Percentiles rank a stretch among this genome's conserved stretches.
These are phyloP conservation scores for Miscanthus lutarioriparius DNA, from an alignment of 176 grass and related monocot species.

Conservation along the genomic window DNA sequence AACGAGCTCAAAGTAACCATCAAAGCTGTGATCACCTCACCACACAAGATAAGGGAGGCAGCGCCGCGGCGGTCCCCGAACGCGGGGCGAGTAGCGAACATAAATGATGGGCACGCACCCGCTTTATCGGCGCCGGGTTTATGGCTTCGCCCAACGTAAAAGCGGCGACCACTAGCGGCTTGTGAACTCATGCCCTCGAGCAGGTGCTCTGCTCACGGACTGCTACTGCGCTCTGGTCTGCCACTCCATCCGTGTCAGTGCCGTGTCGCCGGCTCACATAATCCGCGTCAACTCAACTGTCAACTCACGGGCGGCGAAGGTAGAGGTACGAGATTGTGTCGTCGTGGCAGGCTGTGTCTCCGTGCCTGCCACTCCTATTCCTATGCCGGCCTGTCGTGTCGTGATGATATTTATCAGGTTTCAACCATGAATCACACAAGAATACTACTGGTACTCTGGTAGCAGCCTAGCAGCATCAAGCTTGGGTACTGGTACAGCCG, in stretches of 20 bases:
- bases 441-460: too few species aligned
- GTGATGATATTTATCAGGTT: not conserved
- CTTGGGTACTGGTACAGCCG: too few species aligned
- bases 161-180: not conserved
- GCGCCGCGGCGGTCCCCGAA: not conserved
- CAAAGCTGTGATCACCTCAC: too few species aligned
- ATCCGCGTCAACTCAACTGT: not conserved
- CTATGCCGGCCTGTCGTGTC: not conserved
- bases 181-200: too few species aligned
- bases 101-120: constrained; percentile 19
- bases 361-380: too few species aligned
- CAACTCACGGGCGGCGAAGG: too few species aligned
- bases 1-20: not conserved
- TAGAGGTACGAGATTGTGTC: too few species aligned
- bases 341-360: not conserved
- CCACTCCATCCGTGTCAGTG: not conserved
- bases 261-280: not conserved
- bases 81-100: not conserved
- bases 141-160: not conserved
- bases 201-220: too few species aligned
- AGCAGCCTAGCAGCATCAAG: too few species aligned
- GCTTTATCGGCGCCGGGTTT: constrained; percentile 13
- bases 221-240: too few species aligned
- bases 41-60: not conserved
- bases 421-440: too few species aligned